Conservation (phyloP, 495 filamentous ascomycete species). For the Aspergillus cavernicola region DNA sequence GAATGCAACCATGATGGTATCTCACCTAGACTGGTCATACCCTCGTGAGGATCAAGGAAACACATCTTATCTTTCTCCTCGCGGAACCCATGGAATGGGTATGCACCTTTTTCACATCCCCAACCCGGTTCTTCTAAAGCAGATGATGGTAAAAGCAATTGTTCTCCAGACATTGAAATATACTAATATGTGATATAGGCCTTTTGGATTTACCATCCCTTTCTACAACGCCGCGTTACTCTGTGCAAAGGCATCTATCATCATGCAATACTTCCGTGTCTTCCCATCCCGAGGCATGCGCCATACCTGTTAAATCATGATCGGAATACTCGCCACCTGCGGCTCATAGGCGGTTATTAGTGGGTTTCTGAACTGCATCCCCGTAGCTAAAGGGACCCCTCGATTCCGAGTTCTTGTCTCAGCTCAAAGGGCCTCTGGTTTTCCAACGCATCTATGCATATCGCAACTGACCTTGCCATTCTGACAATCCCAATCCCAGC, state of each 20-base stretch:
- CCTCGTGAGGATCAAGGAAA: too few relatives aligned
- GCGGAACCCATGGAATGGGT: slow-evolving; percentile 41
- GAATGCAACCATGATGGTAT: too few relatives aligned
- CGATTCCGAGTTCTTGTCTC: slow-evolving; percentile 34
- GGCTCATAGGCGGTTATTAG: slow-evolving; percentile 43
- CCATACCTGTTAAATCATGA: slow-evolving; percentile 41
- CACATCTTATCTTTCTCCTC: too few relatives aligned
- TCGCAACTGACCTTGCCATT: slow-evolving; percentile 49
- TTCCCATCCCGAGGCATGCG: slow-evolving; percentile 41
- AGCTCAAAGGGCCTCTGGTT: slow-evolving; percentile 44
- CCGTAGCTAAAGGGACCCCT: slow-evolving; percentile 38
- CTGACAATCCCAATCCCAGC: slow-evolving; percentile 50
- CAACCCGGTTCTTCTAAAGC: slow-evolving; percentile 26
- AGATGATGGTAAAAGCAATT: slow-evolving; percentile 35
- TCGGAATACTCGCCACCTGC: slow-evolving; percentile 36
- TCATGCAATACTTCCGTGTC: slow-evolving; percentile 43
- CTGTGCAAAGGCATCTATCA: slow-evolving; percentile 49
- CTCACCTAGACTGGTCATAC: too few relatives aligned
- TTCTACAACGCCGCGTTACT: slow-evolving; percentile 49
- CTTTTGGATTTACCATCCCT: slow-evolving; percentile 43
- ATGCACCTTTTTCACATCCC: slow-evolving; percentile 37
- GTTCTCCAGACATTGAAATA: not conserved
- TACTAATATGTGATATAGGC: too few relatives aligned
- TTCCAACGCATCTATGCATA: slow-evolving; percentile 49
- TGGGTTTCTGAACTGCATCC: slow-evolving; percentile 45